Conservation (phyloP, 352 stramenopile genomes). For the Saprolegnia diclina region DNA sequence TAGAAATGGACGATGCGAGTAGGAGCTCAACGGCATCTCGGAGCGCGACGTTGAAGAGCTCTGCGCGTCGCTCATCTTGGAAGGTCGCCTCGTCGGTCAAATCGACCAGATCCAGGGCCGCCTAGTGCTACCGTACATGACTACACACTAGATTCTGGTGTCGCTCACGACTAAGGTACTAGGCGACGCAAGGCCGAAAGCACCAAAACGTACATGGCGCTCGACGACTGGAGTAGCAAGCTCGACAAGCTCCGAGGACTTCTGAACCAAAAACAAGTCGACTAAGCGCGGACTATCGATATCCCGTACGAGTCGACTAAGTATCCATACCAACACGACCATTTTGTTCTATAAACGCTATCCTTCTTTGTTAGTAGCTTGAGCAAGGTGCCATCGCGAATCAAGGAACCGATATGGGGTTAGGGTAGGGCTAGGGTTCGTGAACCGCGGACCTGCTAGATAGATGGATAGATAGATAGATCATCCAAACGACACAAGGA, state of each 20-base stretch:
- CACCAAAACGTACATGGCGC: neutral
- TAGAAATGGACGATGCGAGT: neutral
- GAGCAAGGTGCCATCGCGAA: too few relatives aligned
- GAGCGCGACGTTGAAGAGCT: constrained; percentile 89
- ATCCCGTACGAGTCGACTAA: too few relatives aligned
- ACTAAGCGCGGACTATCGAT: neutral
- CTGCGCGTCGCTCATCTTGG: constrained; percentile 88
- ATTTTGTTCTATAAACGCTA: too few relatives aligned
- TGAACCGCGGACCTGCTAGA: too few relatives aligned
- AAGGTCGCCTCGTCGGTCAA: constrained; percentile 86
- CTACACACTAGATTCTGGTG: neutral
- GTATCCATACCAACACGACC: too few relatives aligned
- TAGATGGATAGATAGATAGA: too few relatives aligned
- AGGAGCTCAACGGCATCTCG: constrained; percentile 89
- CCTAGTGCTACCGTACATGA: constrained; percentile 41
- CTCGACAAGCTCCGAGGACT: neutral
- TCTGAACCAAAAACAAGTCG: neutral
- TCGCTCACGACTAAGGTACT: neutral
- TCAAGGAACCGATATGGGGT: too few relatives aligned
- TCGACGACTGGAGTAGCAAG: neutral
- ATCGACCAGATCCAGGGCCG: constrained; percentile 90
- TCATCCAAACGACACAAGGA: neutral
- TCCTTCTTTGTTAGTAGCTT: too few relatives aligned
- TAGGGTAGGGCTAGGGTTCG: too few relatives aligned
- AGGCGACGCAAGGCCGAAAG: neutral